Percentiles rank a stretch among this genome's conserved stretches.
Conservation (phyloP, 176 grass and related monocot species). For the Dactylis glomerata region DNA sequence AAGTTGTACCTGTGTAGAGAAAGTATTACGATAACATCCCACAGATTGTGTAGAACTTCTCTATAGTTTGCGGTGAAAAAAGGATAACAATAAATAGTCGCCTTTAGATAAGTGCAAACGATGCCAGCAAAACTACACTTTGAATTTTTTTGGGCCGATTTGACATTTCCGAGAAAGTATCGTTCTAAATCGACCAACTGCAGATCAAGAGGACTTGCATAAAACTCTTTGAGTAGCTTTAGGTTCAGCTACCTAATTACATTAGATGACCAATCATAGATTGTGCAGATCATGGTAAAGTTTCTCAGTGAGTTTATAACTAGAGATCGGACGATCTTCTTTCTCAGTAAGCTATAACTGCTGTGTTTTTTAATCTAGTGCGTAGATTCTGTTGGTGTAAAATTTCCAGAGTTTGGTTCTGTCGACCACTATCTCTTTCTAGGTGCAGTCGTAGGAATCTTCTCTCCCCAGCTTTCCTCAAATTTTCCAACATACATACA, state of each 20-base stretch:
- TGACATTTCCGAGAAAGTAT: not conserved
- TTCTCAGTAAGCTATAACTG: not conserved
- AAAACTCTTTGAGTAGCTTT: not conserved
- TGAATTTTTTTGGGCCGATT: not conserved
- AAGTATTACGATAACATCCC: not conserved
- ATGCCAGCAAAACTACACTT: not conserved
- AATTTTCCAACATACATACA: not conserved
- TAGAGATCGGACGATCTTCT: no score
- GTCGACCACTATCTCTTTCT: not conserved
- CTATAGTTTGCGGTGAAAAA: not conserved
- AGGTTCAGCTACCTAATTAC: not conserved
- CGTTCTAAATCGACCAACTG: not conserved
- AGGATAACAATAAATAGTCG: not conserved
- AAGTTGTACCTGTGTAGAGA: not conserved
- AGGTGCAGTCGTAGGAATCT: not conserved
- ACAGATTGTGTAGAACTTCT: not conserved
- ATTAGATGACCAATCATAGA: not conserved
- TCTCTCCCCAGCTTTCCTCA: not conserved
- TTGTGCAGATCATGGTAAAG: not conserved
- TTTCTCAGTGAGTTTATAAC: not conserved
- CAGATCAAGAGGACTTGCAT: not conserved
- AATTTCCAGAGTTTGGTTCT: not conserved
- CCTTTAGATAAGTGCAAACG: not conserved
- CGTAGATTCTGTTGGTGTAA: not conserved
- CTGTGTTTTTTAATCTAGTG: not conserved